These are phyloP conservation scores for Colletotrichum nymphaeae DNA, from an alignment of 2,329 filamentous ascomycete species.

Conservation along the genomic window DNA sequence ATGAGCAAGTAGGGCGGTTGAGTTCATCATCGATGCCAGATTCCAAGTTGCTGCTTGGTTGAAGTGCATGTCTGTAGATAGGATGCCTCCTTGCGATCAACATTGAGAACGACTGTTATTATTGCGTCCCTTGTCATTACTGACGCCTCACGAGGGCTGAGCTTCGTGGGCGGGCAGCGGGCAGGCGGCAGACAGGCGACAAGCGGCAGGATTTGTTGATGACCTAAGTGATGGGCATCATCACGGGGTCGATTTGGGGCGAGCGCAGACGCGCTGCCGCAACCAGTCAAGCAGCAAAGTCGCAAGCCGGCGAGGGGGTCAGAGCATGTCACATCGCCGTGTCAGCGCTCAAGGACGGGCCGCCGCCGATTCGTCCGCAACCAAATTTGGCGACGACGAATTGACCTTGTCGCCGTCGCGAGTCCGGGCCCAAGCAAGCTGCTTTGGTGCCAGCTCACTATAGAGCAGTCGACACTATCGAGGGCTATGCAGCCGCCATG, in stretches of 20 bases:
- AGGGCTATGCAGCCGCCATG: slow-evolving; percentile 32
- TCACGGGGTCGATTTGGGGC: slow-evolving; percentile 44
- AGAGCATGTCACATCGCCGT: slow-evolving; percentile 38
- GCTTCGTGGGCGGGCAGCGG: not conserved
- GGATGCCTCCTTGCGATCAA: slow-evolving; percentile 11
- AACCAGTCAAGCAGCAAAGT: slow-evolving; percentile 34
- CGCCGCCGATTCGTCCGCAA: slow-evolving; percentile 35
- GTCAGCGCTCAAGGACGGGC: slow-evolving; percentile 35
- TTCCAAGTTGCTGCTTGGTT: slow-evolving; percentile 9
- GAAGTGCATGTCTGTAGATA: not conserved
- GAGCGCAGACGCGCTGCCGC: slow-evolving; percentile 20
- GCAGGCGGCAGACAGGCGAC: slow-evolving; percentile 5
- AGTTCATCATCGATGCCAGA: slow-evolving; percentile 12
- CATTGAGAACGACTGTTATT: not conserved
- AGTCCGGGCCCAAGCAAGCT: slow-evolving; percentile 9
- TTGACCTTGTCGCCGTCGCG: slow-evolving; percentile 32
- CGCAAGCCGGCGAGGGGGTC: slow-evolving; percentile 23
- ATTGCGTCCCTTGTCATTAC: not conserved
- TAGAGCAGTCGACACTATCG: slow-evolving; percentile 20
- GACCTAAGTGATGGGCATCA: slow-evolving; percentile 38
- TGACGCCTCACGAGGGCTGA: not conserved
- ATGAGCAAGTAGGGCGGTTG: slow-evolving; percentile 17
- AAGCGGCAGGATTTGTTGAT: slow-evolving; percentile 19
- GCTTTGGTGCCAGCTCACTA: slow-evolving; percentile 17
- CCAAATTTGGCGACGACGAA: slow-evolving; percentile 27